Evolutionary conservation across 2,329 filamentous ascomycete species (phyloP), one percentile per base, ranked within the genome.

Genomic region (Ambrosiella beaveri): DNA sequence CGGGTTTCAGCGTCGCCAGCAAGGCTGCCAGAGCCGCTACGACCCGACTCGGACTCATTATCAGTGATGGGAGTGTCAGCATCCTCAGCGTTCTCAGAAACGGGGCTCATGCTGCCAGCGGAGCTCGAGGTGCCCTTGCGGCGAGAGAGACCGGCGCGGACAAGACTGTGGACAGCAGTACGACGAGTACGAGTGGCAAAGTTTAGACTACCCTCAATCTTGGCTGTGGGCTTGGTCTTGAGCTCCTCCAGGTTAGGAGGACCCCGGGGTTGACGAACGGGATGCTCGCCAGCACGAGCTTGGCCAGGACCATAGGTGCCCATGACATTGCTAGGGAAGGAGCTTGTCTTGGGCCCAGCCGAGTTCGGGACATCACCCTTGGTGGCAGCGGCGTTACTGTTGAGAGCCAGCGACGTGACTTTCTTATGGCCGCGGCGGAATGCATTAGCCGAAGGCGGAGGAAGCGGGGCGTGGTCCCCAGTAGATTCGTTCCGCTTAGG

Each of bases 351-450:
- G 59, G 88, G 87, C 0, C 77, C 86, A 44, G 81, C 74, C 35
- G 80, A 79, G 68, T 78, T 82, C 11, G 57, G 57, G 19, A 52
- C 53, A 39, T 59, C 57, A 54, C 75, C 75, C 19, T 64, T 65
- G 35, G 70, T 68, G 1, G 69, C 69, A 64, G 80, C 81, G 62
- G 78, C 78, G 55, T 77, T 77, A 12, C 54, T 51, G 55, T 57
- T 57, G 41, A 57, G 49, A 56, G 83, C 79, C 36, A 90, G 76
- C 4, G 91, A 95, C 19, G 82, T 80, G 9, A 81, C 81, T 79
- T 96, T 96, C 77, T 94, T 93, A 72, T 97, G 91, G 59, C 88
- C 86, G 60, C 89, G 88, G 62, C 90, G 90, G 77, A 95, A 95
- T 50, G 89, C 88, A 66, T 90, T 93, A 63, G 86, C 87, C 58